Base-by-base conservation (phyloP, 164 flowering plant genomes). In the Macadamia integrifolia region DNA sequence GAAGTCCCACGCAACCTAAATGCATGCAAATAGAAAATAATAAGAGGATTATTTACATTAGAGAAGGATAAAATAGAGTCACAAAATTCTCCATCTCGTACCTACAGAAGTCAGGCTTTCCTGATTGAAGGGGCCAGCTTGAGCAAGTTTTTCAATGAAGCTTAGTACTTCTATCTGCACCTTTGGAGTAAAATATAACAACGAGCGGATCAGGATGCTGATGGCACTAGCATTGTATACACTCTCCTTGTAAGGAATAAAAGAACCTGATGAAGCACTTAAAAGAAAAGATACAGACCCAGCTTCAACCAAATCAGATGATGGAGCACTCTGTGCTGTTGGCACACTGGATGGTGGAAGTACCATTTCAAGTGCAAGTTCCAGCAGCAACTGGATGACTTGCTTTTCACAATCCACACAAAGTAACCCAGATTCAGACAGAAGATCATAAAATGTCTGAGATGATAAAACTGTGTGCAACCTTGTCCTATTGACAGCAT, bases 41-140 rank as follows among this genome's bases (percentile, higher is more conserved):
- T 65, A 61, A 70, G 67, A 66, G 40, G 48, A 57, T 15, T 7
- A 67, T 43, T 35, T n/a, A 74, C 32, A 58, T 52, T 9, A 67
- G 7, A 29, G 65, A 5, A 66, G 66, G 70, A 14, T 0, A 55
- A 44, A 58, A 13, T 31, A 50, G 32, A 66, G 68, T 32, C 29
- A 53, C 56, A 31, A 14, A 58, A 71, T 58, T 18, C 55, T 31
- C 30, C 53, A 23, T 57, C 55, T 61, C 95, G 58, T 76, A 95
- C 99, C 99, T 78, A 89, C 85, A 76, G 97, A 88, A 48, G 98
- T 89, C 63, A 95, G 88, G 71, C 81, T 93, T 83, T 95, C 99
- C 82, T 87, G 93, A 78, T 95, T 95, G 72, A 86, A 92, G 55
- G 93, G 79, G 35, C 96, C 85, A 60, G 88, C 87, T 81, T 80